Conservation (phyloP, 2,329 filamentous ascomycete genomes). For the Madurella fahalii region DNA sequence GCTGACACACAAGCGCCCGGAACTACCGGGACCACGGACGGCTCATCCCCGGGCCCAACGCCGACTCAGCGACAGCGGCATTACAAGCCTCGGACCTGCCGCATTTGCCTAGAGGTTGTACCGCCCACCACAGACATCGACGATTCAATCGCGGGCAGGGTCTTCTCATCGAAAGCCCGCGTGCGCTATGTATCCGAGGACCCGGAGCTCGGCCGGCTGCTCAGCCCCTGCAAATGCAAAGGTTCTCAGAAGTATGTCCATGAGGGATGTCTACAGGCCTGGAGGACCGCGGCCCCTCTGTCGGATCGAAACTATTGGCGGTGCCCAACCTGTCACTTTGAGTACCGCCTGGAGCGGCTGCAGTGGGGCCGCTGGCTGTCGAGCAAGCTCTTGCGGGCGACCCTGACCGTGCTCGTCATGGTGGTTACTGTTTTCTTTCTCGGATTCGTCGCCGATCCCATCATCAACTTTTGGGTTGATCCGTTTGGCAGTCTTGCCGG, state of each 20-base stretch:
- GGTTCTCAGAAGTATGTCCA: conserved; percentile 93
- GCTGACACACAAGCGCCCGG: conserved; percentile 5
- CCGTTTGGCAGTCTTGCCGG: conserved; percentile 61
- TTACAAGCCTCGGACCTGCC: conserved; percentile 72
- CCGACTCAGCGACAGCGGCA: conserved; percentile 35
- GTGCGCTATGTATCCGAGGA: conserved; percentile 68
- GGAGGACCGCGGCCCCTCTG: conserved; percentile 69
- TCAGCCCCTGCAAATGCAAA: conserved; percentile 90
- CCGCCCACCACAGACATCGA: conserved; percentile 44
- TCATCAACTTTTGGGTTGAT: conserved; percentile 84
- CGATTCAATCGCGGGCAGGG: conserved; percentile 33
- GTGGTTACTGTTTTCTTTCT: conserved; percentile 71
- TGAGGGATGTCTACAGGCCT: conserved; percentile 79
- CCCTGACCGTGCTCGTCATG: conserved; percentile 69
- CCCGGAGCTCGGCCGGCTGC: conserved; percentile 67
- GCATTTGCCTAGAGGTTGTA: conserved; percentile 78
- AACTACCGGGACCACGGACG: conserved; percentile 3
- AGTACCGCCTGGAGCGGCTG: conserved; percentile 74
- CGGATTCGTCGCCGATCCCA: conserved; percentile 88
- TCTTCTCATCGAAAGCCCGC: conserved; percentile 29
- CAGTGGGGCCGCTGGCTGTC: conserved; percentile 68
- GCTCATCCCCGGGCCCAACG: conserved; percentile 13
- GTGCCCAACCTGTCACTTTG: conserved; percentile 83
- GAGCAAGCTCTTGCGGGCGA: conserved; percentile 62
- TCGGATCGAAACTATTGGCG: conserved; percentile 71